A percentile compares a stretch with the other conserved stretches of the same genome.
phyloP scores from a whole-genome alignment of 495 filamentous ascomycete species.

The Stereocaulon alpinum region DNA sequence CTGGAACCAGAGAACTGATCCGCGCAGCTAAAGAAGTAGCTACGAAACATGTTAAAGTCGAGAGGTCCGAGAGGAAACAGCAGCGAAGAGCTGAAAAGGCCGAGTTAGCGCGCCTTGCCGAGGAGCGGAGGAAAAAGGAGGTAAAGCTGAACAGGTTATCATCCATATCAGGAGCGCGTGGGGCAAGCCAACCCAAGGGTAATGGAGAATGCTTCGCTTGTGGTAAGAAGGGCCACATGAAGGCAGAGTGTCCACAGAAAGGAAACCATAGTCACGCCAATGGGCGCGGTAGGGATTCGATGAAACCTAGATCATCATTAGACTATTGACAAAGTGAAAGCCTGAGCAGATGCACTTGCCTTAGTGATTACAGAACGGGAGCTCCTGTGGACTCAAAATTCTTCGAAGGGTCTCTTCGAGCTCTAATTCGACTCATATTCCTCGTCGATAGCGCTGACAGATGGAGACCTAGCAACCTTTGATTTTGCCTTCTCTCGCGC shows the following conservation, averaged over 20 bases:
- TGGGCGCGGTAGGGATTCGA: neutral
- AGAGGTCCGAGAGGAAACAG: conserved; percentile 11
- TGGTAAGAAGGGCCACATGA: conserved; percentile 19
- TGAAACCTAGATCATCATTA: conserved; percentile 6
- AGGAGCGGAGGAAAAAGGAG: conserved; percentile 16
- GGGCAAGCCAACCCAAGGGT: conserved; percentile 7
- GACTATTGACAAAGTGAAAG: conserved; percentile 1
- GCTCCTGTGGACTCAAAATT: neutral
- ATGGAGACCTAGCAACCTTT: neutral
- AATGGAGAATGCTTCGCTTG: conserved; percentile 18
- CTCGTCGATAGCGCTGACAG: neutral
- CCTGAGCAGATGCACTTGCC: neutral
- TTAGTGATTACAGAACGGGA: neutral
- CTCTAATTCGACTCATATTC: neutral
- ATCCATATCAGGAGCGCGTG: conserved; percentile 17
- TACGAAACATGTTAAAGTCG: neutral
- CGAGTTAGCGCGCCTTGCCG: conserved; percentile 14
- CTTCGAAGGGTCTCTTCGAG: neutral
- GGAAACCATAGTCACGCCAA: neutral
- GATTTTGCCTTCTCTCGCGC: neutral
- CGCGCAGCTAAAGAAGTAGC: conserved; percentile 1
- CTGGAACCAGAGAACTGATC: conserved; percentile 6
- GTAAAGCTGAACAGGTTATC: conserved; percentile 17
- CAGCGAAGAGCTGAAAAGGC: conserved; percentile 15
- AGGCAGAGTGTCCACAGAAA: conserved; percentile 16